These are phyloP conservation scores for Leishmania martiniquensis DNA, from an alignment of 208 protist genomes.

Conservation along the genomic window DNA sequence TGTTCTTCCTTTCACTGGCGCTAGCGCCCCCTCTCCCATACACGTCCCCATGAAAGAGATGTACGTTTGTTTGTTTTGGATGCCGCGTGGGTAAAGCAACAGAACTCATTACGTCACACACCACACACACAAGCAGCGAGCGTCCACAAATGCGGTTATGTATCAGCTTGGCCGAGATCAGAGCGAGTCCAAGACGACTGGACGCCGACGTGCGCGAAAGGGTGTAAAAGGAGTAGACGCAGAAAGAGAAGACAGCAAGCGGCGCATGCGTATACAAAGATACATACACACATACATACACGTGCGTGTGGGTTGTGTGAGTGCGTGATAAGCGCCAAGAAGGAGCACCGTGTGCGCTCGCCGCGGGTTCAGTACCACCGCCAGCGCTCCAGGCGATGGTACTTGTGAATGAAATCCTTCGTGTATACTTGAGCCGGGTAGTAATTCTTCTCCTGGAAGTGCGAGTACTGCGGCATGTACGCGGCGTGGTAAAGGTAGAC, in stretches of 20 bases:
- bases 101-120: background rate
- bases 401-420: constrained; percentile 93
- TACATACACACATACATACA: background rate
- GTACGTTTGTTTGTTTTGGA: background rate
- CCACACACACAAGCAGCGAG: background rate
- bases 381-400: constrained; percentile 91
- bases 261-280: background rate
- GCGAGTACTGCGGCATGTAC: constrained; percentile 92
- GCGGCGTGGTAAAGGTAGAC: constrained; percentile 88
- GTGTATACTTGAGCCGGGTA: constrained; percentile 90
- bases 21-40: too few relatives aligned
- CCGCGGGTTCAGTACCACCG: constrained; percentile 73
- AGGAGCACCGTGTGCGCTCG: constrained; percentile 4
- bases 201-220: background rate
- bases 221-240: background rate
- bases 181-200: background rate
- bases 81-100: background rate
- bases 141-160: background rate
- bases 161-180: background rate
- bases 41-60: too few relatives aligned
- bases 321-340: constrained; percentile 1
- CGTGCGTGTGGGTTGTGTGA: background rate
- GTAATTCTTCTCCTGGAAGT: constrained; percentile 93
- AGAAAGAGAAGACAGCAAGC: background rate
- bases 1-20: background rate